Evolutionary conservation across 495 filamentous ascomycete species (phyloP), one percentile per base, ranked within the genome.

Genomic region (Penicillium tannophilum): DNA sequence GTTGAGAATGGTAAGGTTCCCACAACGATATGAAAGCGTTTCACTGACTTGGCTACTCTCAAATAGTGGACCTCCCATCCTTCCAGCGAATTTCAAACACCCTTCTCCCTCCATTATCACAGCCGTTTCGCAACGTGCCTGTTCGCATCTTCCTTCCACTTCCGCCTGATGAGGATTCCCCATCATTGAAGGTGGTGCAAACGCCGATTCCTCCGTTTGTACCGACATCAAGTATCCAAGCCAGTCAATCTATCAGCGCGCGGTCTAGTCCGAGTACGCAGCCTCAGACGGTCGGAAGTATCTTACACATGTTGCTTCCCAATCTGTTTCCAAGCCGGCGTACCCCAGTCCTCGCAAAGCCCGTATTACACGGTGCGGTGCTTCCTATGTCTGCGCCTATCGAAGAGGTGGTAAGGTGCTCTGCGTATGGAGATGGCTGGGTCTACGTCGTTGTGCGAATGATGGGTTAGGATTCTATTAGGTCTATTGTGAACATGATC

Each of bases 351-450:
- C 78, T 97, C 20, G 95, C 95, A n/a, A 90, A 90, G 60, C 88
- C 91, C 12, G 86, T 98, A 26, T 65, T 97, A 63, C 94, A 99
- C 76, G 95, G 94, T 5, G 90, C 86, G 4, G 84, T 88, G 4
- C 82, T 97, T 54, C 92, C 94, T 6, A 88, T 98, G 80, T 74
- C 74, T 55, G 89, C 92, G 1, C 87, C 86, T n/a, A 71, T 98
- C 24, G 90, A 94, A 64, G 93, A 98, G 46, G 75, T 98, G 31
- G 87, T 93, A 69, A 78, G 87, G 42, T 86, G 84, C 53, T 90
- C 89, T 16, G 84, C 91, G 0, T 98, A 98, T 74, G 85, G 90
- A 0, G 94, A 98, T 73, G 94, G 94, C 1, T 98, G 93, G 87
- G 69, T 96, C 19, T 90, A 93, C 76, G 68, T 98, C 12, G 89